Conservation (phyloP, 192 early-diverging fungal genomes). For the Backusella westeae region DNA sequence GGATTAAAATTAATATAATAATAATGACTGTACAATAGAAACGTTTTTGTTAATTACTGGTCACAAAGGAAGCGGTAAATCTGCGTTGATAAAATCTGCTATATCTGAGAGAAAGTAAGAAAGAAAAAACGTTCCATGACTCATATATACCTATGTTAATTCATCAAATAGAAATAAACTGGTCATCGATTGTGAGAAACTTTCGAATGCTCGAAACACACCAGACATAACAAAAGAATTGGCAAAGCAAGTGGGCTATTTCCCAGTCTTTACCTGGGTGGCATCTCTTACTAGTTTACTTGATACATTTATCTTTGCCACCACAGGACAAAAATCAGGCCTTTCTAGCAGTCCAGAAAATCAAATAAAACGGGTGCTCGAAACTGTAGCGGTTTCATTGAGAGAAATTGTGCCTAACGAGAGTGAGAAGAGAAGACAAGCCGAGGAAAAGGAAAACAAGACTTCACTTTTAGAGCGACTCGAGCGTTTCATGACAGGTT, state of each 20-base stretch:
- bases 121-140: neutral
- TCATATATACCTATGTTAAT: neutral
- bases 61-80: conserved; percentile 82
- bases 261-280: conserved; percentile 86
- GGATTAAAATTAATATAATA: neutral
- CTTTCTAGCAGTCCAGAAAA: conserved; percentile 79
- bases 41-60: conserved; percentile 84
- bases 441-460: conserved; percentile 10
- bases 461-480: neutral
- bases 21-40: conserved; percentile 41
- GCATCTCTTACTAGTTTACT: conserved; percentile 69
- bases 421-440: neutral
- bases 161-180: conserved; percentile 54
- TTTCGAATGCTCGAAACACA: conserved; percentile 71
- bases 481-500: neutral
- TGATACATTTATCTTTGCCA: conserved; percentile 82
- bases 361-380: conserved; percentile 85
- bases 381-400: conserved; percentile 73
- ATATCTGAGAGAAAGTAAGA: conserved; percentile 58
- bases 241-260: conserved; percentile 87
- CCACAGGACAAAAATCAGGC: conserved; percentile 86
- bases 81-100: conserved; percentile 70
- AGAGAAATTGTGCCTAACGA: conserved; percentile 49
- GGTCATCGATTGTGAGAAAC: conserved; percentile 74
- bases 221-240: conserved; percentile 72